A percentile compares a stretch with the other conserved stretches of the same genome.
These are phyloP conservation scores for Cupressus sempervirens DNA, from an alignment of 75 land plant genomes.

Conservation along the genomic window DNA sequence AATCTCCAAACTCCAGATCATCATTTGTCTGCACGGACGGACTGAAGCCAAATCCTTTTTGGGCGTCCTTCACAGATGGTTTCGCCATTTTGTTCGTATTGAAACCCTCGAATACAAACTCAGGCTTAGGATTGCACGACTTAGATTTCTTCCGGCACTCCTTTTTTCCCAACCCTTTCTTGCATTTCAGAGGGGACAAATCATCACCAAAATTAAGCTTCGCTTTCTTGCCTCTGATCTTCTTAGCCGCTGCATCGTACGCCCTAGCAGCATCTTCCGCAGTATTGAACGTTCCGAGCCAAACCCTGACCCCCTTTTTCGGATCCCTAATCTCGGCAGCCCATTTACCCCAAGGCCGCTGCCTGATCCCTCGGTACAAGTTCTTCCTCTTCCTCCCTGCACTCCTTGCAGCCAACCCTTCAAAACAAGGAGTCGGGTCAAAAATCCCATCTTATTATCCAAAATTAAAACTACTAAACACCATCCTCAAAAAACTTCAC, in stretches of 20 bases:
- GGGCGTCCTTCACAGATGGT: background rate
- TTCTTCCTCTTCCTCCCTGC: constrained; percentile 7
- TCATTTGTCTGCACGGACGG: background rate
- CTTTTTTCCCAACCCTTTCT: background rate
- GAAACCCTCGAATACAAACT: background rate
- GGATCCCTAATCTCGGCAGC: constrained; percentile 1
- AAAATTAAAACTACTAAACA: background rate
- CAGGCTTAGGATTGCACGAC: background rate
- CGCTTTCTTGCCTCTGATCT: constrained; percentile 1
- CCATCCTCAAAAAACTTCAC: background rate
- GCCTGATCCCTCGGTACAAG: constrained; percentile 4
- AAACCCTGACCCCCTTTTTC: background rate
- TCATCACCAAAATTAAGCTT: constrained; percentile 1
- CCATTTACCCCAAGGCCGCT: constrained; percentile 4
- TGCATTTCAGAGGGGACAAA: background rate
- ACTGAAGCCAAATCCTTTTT: background rate
- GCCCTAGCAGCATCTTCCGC: constrained; percentile 2
- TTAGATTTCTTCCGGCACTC: background rate
- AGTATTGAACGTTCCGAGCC: constrained; percentile 8
- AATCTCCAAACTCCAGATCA: background rate
- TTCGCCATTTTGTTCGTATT: background rate
- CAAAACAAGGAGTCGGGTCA: background rate
- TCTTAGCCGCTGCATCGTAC: background rate
- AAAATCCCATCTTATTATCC: background rate
- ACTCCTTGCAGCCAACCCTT: background rate